Base-by-base conservation (phyloP, 2,329 filamentous ascomycete species). In the Beauveria sp. region DNA sequence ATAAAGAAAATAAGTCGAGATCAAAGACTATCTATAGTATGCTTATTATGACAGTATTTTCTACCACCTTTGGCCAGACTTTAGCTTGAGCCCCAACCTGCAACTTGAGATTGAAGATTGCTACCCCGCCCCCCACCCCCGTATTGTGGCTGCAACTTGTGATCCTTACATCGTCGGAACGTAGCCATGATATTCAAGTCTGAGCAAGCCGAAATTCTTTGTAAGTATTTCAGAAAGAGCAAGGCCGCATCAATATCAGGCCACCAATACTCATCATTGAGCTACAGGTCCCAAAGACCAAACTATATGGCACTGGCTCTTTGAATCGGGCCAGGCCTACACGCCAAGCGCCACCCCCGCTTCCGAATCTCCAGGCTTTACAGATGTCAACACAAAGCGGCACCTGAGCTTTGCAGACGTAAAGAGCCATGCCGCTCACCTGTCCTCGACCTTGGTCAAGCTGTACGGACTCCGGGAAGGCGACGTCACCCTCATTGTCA, bases 221-320 rank as follows among this genome's bases (percentile, higher is more conserved):
- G 61, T 59, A 16, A n/a, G 61, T 20, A 53, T n/a, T 22, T 14
- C 3, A 20, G 3, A 47, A 34, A 12, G 10, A 14, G 30, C 30
- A 34, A 34, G 10, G 10, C 3, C 30, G 6, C 30, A 10, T 14
- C 43, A n/a, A 12, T 51, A 34, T 24, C 2, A 8, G 14, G 3
- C 6, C 9, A 28, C 6, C 3, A 10, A 9, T 44, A 22, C 24
- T 20, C 24, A 34, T 34, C 20, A 5, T 53, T 48, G n/a, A 7
- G 18, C 14, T 18, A 14, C 60, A 84, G 82, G 84, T 5, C 82
- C 83, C 12, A 75, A 75, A 43, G 71, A 82, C 62, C 67, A 84
- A 28, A 79, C 83, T 8, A 78, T 84, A 46, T 87, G 84, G 84
- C 77, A 83, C 66, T 87, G 82, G 80, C 76, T 86, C 14, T 85